These are phyloP conservation scores for Vanrija humicola DNA, from an alignment of 1,284 basidiomycete genomes.

Conservation along the genomic window DNA sequence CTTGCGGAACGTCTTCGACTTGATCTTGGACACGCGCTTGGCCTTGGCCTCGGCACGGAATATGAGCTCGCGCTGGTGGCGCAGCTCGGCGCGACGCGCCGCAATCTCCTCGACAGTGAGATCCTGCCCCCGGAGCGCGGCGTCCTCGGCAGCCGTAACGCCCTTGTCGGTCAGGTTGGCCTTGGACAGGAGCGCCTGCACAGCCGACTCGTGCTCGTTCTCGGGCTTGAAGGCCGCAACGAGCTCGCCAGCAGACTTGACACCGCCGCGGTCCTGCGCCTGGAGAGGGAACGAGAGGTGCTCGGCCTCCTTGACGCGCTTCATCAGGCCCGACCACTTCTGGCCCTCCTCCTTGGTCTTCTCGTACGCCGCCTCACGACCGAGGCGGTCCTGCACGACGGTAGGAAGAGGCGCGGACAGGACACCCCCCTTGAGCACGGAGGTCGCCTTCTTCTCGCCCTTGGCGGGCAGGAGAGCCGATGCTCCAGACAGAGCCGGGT, in stretches of 20 bases:
- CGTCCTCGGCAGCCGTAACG: constrained; percentile 69
- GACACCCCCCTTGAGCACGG: constrained; percentile 58
- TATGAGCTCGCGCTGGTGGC: constrained; percentile 86
- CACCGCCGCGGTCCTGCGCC: constrained; percentile 56
- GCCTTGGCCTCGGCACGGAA: constrained; percentile 91
- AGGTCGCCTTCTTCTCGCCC: constrained; percentile 53
- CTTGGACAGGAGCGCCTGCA: constrained; percentile 68
- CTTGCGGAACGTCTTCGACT: constrained; percentile 87
- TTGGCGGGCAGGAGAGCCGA: constrained; percentile 37
- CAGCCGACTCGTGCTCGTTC: constrained; percentile 71
- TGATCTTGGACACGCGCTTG: constrained; percentile 89
- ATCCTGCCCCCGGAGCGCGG: constrained; percentile 65
- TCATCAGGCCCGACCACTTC: constrained; percentile 92
- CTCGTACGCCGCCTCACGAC: constrained; percentile 91
- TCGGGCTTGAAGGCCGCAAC: constrained; percentile 67
- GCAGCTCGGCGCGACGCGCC: constrained; percentile 71
- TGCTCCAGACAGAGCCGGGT: constrained; percentile 61
- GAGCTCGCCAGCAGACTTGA: constrained; percentile 43
- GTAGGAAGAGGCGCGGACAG: constrained; percentile 82
- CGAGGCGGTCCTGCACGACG: constrained; percentile 80
- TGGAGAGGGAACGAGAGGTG: constrained; percentile 90
- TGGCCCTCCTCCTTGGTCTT: constrained; percentile 86
- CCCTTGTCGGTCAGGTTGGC: constrained; percentile 79
- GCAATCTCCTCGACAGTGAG: constrained; percentile 79
- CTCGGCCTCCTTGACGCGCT: constrained; percentile 82